Percentiles rank a stretch among this genome's conserved stretches.
Conservation (phyloP, 2,329 filamentous ascomycete species). For the Pseudocercospora eumusae region DNA sequence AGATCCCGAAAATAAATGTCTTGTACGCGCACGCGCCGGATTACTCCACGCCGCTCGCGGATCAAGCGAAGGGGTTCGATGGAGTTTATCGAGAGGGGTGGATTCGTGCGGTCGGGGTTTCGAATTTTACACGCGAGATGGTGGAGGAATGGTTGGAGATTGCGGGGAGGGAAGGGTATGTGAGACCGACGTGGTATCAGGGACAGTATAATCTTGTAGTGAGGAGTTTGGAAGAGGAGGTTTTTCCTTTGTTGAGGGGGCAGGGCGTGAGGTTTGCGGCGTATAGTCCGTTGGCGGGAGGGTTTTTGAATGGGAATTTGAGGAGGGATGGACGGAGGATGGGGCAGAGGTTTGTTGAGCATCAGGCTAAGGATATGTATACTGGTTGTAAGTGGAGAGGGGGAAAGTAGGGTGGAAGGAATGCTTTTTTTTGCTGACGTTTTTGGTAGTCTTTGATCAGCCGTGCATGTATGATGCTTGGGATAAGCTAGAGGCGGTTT, state of each 20-base stretch:
- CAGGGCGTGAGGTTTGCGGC: conserved; percentile 12
- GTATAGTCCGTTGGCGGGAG: conserved; percentile 15
- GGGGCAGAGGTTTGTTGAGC: conserved; percentile 2
- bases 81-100: conserved; percentile 48
- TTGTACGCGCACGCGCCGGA: conserved; percentile 52
- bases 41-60: conserved; percentile 46
- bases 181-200: conserved; percentile 18
- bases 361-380: conserved; percentile 4
- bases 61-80: conserved; percentile 51
- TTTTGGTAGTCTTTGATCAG: conserved; percentile 29
- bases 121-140: conserved; percentile 47
- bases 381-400: background rate
- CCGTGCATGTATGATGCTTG: conserved; percentile 10
- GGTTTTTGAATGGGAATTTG: conserved; percentile 14
- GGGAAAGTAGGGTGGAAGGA: too few species aligned
- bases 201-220: conserved; percentile 17
- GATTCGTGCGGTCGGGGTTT: conserved; percentile 50
- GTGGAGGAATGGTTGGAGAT: conserved; percentile 11
- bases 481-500: conserved; percentile 3
- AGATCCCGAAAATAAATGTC: conserved; percentile 38
- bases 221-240: conserved; percentile 4
- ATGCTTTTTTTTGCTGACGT: conserved; percentile 30
- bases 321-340: background rate
- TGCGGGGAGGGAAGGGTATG: conserved; percentile 14
- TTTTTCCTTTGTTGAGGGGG: conserved; percentile 12